A percentile compares a stretch with the other conserved stretches of the same genome.
Evolutionary conservation across 805 yeast species (phyloP).

Genomic region (Diddensiella caesifluorescens): DNA sequence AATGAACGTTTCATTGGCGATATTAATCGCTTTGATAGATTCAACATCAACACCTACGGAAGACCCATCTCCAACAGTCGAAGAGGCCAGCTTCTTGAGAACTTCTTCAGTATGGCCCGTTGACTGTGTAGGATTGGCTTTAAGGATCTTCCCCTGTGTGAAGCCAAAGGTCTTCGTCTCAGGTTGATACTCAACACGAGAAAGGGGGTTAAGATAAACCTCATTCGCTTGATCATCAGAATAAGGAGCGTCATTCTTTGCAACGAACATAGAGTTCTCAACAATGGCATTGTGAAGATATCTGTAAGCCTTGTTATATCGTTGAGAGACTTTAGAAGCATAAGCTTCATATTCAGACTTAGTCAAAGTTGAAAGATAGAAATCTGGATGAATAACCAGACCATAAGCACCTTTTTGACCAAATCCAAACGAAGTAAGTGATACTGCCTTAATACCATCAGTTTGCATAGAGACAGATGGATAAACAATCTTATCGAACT

Average conservation of each 20-base stretch:
- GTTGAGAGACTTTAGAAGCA: constrained; percentile 59
- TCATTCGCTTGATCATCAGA: constrained; percentile 77
- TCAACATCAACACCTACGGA: constrained; percentile 98
- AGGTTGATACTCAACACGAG: constrained; percentile 53
- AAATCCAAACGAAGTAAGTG: constrained; percentile 96
- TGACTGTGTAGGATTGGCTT: constrained; percentile 35
- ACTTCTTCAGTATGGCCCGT: constrained; percentile 61
- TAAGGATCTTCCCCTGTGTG: constrained; percentile 28
- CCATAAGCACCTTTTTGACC: constrained; percentile 99
- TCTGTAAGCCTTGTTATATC: constrained; percentile 87
- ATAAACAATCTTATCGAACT: constrained; percentile 83
- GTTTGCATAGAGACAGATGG: constrained; percentile 93
- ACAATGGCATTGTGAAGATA: constrained; percentile 95
- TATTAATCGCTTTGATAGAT: constrained; percentile 70
- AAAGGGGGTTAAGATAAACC: constrained; percentile 95
- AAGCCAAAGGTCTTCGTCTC: constrained; percentile 32
- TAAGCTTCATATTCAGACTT: constrained; percentile 67
- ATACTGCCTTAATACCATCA: constrained; percentile 95
- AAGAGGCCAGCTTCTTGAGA: constrained; percentile 49
- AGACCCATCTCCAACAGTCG: constrained; percentile 36
- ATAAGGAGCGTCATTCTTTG: constrained; percentile 93
- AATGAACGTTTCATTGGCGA: constrained; percentile 84
- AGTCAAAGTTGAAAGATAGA: constrained; percentile 79
- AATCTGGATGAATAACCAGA: constrained; percentile 85
- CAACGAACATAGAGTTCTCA: constrained; percentile 83